These are phyloP conservation scores for Epicoccum nigrum DNA, from an alignment of 2,329 filamentous ascomycete species.

Conservation along the genomic window DNA sequence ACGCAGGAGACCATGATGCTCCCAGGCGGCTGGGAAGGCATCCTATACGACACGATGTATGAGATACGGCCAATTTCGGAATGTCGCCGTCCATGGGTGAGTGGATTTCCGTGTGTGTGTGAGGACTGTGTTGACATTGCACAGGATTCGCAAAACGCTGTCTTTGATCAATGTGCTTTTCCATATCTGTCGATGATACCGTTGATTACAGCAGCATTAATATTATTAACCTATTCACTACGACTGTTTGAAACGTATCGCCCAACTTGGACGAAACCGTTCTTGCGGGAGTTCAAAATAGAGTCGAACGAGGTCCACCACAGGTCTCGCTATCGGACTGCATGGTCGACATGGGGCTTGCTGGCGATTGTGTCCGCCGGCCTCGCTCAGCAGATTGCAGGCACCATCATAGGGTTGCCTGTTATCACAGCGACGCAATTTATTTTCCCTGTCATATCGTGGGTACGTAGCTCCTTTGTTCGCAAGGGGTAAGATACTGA, in stretches of 20 bases:
- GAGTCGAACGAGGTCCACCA: conserved; percentile 39
- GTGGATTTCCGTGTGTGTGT: neutral
- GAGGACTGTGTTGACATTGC: conserved; percentile 15
- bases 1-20: conserved; percentile 33
- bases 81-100: conserved; percentile 40
- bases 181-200: conserved; percentile 49
- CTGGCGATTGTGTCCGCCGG: conserved; percentile 35
- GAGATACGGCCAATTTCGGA: conserved; percentile 26
- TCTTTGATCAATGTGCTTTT: conserved; percentile 50
- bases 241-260: conserved; percentile 42
- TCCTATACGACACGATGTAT: too few species aligned
- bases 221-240: conserved; percentile 48
- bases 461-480: conserved; percentile 31
- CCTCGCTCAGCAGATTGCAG: conserved; percentile 31
- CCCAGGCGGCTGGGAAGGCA: neutral
- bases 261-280: conserved; percentile 59
- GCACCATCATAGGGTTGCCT: conserved; percentile 13
- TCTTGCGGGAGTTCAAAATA: conserved; percentile 50
- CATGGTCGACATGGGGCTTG: conserved; percentile 32
- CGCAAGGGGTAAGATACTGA: conserved; percentile 13
- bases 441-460: conserved; percentile 40
- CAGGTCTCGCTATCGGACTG: conserved; percentile 36
- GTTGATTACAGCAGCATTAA: conserved; percentile 42
- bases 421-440: conserved; percentile 19
- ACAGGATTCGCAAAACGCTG: conserved; percentile 46